Conservation (phyloP, 2,329 filamentous ascomycete genomes). For the Trichoderma atroviride region DNA sequence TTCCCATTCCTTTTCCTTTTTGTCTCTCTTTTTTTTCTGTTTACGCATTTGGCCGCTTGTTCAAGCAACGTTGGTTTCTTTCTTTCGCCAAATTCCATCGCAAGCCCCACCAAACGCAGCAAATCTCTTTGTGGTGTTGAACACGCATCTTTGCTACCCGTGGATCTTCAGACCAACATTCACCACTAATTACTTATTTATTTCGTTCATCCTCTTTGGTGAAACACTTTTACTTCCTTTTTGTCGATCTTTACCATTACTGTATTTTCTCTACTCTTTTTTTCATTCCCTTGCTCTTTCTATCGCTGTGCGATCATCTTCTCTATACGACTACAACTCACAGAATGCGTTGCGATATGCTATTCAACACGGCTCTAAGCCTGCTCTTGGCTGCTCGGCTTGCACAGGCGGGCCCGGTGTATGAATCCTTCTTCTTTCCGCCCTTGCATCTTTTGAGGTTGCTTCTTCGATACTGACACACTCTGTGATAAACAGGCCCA, state of each 20-base stretch:
- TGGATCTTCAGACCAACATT: background rate
- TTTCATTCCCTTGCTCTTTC: background rate
- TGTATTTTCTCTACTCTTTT: background rate
- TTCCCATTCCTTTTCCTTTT: background rate
- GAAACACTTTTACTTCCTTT: background rate
- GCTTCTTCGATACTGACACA: constrained; percentile 22
- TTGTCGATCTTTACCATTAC: constrained; percentile 4
- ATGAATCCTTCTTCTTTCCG: constrained; percentile 22
- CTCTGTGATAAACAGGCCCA: background rate
- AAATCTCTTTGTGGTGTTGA: constrained; percentile 18
- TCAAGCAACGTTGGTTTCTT: background rate
- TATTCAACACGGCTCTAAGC: constrained; percentile 33
- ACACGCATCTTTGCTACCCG: constrained; percentile 10
- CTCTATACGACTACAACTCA: background rate
- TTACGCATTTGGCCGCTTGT: background rate
- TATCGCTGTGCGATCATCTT: constrained; percentile 6
- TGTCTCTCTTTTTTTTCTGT: background rate
- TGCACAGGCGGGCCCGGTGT: constrained; percentile 44
- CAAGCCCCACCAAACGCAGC: background rate
- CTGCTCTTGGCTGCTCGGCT: constrained; percentile 37
- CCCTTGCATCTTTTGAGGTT: background rate
- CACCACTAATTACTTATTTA: background rate
- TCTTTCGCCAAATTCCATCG: background rate
- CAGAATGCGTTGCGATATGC: constrained; percentile 33
- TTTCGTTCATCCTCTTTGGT: background rate